These are phyloP conservation scores for Mucor indicus DNA, from an alignment of 371 early-diverging fungal species.

Conservation along the genomic window DNA sequence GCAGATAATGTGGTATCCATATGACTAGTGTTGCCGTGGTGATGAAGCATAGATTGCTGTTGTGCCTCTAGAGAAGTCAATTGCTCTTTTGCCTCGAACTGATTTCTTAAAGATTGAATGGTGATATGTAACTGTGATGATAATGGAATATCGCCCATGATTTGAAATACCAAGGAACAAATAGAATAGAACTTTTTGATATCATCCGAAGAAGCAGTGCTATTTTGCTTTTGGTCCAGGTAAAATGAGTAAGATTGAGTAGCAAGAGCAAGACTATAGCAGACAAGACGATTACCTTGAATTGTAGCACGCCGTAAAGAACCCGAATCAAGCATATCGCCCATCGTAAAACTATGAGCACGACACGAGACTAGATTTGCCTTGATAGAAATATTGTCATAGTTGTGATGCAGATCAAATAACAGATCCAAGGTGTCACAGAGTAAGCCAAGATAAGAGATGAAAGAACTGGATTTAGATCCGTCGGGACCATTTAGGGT, in stretches of 20 bases:
- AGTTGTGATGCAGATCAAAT: constrained; percentile 4
- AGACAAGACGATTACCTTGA: constrained; percentile 15
- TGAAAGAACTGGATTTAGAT: neutral
- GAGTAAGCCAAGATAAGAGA: constrained; percentile 13
- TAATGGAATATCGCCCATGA: constrained; percentile 8
- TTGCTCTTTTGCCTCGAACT: constrained; percentile 3
- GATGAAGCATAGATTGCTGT: too few relatives aligned
- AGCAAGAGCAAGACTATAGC: constrained; percentile 15
- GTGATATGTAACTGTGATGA: constrained; percentile 10
- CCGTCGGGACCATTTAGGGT: neutral
- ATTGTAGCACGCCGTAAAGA: constrained; percentile 12
- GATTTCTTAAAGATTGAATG: constrained; percentile 4
- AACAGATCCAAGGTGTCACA: constrained; percentile 10
- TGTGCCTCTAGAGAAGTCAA: too few relatives aligned
- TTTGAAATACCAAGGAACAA: constrained; percentile 4
- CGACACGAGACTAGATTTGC: constrained; percentile 3
- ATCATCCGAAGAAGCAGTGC: neutral
- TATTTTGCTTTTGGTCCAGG: neutral
- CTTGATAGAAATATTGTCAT: constrained; percentile 1
- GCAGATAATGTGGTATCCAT: too few relatives aligned
- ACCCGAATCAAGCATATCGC: constrained; percentile 1
- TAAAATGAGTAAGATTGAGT: constrained; percentile 7
- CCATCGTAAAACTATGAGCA: constrained; percentile 3
- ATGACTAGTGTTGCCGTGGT: too few relatives aligned
- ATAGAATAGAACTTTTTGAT: neutral